A percentile compares a stretch with the other conserved stretches of the same genome.
Conservation (phyloP, 2,329 filamentous ascomycete species). For the Epichloe hybrida region DNA sequence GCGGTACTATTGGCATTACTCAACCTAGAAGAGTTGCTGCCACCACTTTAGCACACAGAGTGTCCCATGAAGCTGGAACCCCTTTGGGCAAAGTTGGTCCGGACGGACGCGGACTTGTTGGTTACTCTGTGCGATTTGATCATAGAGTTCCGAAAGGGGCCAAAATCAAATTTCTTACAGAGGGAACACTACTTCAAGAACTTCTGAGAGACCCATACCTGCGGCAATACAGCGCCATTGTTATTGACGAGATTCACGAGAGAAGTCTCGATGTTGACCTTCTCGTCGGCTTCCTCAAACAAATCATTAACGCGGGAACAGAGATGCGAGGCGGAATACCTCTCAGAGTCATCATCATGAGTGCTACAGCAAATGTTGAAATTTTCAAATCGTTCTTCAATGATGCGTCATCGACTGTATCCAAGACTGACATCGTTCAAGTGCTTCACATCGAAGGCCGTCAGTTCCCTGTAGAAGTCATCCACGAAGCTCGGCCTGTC, state of each 20-base stretch:
- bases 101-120: slow-evolving; percentile 48
- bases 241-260: slow-evolving; percentile 97
- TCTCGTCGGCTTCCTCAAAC: slow-evolving; percentile 74
- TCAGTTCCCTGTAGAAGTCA: slow-evolving; percentile 70
- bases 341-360: slow-evolving; percentile 90
- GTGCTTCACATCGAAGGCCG: slow-evolving; percentile 65
- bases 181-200: slow-evolving; percentile 92
- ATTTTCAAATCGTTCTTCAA: slow-evolving; percentile 65
- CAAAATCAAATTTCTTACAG: slow-evolving; percentile 84
- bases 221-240: slow-evolving; percentile 72
- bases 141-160: slow-evolving; percentile 71
- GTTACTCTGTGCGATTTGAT: slow-evolving; percentile 92
- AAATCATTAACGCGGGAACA: slow-evolving; percentile 51
- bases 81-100: slow-evolving; percentile 29
- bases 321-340: slow-evolving; percentile 56
- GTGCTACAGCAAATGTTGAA: slow-evolving; percentile 84
- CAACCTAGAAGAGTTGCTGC: slow-evolving; percentile 90
- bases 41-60: slow-evolving; percentile 76
- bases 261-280: slow-evolving; percentile 89
- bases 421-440: slow-evolving; percentile 15
- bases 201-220: slow-evolving; percentile 75
- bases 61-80: slow-evolving; percentile 60
- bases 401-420: slow-evolving; percentile 9
- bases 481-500: slow-evolving; percentile 61
- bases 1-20: slow-evolving; percentile 81